Conservation (phyloP, 768 basidiomycete species). For the Paxillus involutus region DNA sequence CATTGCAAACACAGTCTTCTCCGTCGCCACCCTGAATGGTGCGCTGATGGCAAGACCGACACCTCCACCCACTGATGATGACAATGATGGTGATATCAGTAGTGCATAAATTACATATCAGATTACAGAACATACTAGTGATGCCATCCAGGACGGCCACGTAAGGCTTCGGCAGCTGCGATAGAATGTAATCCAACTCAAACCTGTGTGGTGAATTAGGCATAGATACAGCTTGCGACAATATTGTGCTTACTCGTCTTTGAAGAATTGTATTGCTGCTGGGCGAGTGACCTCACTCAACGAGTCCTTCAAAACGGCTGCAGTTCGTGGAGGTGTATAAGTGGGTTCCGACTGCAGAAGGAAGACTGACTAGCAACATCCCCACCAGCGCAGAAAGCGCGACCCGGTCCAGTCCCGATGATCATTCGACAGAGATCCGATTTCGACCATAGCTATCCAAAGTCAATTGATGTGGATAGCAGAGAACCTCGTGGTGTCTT, state of each 20-base stretch:
- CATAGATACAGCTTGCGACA: conserved; percentile 4
- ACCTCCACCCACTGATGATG: conserved; percentile 85
- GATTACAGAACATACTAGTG: conserved; percentile 61
- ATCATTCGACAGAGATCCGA: conserved; percentile 72
- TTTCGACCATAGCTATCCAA: conserved; percentile 66
- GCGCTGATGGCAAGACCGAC: conserved; percentile 85
- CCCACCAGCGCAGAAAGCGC: conserved; percentile 92
- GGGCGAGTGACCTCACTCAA: conserved; percentile 49
- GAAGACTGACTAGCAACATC: conserved; percentile 79
- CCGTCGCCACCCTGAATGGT: conserved; percentile 90
- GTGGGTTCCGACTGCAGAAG: neutral
- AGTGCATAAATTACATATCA: conserved; percentile 5
- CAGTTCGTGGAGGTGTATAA: conserved; percentile 3
- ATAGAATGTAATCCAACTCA: conserved; percentile 74
- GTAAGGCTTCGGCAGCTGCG: conserved; percentile 81
- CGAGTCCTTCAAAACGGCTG: conserved; percentile 60
- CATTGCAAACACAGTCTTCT: conserved; percentile 91
- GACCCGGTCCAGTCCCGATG: conserved; percentile 66
- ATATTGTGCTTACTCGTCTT: conserved; percentile 66
- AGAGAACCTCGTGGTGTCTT: conserved; percentile 14
- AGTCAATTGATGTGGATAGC: conserved; percentile 7
- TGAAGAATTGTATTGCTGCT: conserved; percentile 84
- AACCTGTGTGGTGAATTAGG: conserved; percentile 49
- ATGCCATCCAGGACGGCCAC: conserved; percentile 88
- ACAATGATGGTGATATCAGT: conserved; percentile 3